Percentiles rank a stretch among this genome's conserved stretches.
phyloP scores from a whole-genome alignment of 805 yeast genomes.

The Aciculoconidium aculeatum region DNA sequence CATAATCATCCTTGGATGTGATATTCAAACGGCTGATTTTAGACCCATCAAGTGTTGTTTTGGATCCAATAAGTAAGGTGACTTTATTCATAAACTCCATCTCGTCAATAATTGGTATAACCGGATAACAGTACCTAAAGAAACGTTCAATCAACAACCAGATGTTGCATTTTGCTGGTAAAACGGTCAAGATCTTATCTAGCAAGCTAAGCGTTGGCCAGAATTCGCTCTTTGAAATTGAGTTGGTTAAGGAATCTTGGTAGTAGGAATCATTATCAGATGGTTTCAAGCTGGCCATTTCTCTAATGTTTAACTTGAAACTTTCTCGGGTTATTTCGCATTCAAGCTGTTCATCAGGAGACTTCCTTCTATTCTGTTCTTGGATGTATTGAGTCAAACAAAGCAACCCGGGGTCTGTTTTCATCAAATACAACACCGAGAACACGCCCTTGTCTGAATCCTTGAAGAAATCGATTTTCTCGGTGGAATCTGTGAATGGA shows the following conservation, averaged over 20 bases:
- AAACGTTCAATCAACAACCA: constrained; percentile 15
- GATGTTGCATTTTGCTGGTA: constrained; percentile 12
- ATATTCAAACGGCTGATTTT: constrained; percentile 21
- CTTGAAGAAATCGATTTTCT: constrained; percentile 5
- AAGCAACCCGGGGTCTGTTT: constrained; percentile 3
- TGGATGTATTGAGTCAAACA: constrained; percentile 5
- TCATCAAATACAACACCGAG: constrained; percentile 6
- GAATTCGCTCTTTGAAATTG: too few relatives aligned
- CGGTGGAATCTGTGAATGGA: constrained; percentile 1
- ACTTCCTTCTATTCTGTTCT: too few relatives aligned
- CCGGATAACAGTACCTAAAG: constrained; percentile 13
- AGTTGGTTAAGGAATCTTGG: too few relatives aligned
- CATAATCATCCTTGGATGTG: constrained; percentile 23
- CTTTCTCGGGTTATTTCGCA: too few relatives aligned
- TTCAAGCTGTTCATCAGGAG: too few relatives aligned
- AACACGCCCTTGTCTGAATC: constrained; percentile 4
- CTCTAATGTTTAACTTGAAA: too few relatives aligned
- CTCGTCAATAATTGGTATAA: constrained; percentile 16
- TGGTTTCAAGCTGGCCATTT: too few relatives aligned
- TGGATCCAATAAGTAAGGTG: constrained; percentile 12
- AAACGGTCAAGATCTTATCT: constrained; percentile 6
- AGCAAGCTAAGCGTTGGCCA: too few relatives aligned
- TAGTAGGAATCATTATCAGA: too few relatives aligned
- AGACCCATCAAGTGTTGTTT: constrained; percentile 13
- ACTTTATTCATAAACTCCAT: constrained; percentile 14